Evolutionary conservation across 23 red algal species (phyloP).

Genomic region (Pyropia yezoensis): DNA sequence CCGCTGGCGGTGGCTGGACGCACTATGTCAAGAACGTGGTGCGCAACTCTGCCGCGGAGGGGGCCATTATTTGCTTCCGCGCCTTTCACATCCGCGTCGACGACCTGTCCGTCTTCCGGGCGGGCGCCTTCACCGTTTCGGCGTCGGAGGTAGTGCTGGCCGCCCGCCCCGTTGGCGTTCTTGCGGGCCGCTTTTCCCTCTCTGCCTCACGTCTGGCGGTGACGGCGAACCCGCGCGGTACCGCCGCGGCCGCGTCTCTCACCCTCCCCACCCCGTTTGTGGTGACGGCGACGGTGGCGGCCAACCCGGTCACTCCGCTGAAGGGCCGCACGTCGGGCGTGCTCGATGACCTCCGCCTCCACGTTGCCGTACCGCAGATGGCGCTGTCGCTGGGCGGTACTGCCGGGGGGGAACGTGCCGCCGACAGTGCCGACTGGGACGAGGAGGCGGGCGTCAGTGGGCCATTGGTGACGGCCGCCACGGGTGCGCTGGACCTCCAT

Average conservation of each 20-base stretch:
- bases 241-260: neutral
- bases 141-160: constrained; percentile 31
- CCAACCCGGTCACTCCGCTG: neutral
- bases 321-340: neutral
- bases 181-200: constrained; percentile 32
- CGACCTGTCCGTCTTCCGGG: constrained; percentile 41
- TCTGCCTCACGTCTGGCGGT: constrained; percentile 35
- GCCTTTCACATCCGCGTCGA: constrained; percentile 32
- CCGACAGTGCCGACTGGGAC: constrained; percentile 16
- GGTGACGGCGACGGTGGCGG: neutral
- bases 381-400: constrained; percentile 30
- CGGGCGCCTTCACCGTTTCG: constrained; percentile 24
- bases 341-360: constrained; percentile 26
- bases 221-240: neutral
- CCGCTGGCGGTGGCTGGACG: too few species aligned
- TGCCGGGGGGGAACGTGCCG: constrained; percentile 32
- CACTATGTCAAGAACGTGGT: too few species aligned
- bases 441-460: constrained; percentile 12
- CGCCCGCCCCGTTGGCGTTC: constrained; percentile 28
- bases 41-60: too few species aligned
- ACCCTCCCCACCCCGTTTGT: neutral
- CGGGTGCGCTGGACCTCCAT: neutral
- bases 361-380: constrained; percentile 32
- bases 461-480: constrained; percentile 10
- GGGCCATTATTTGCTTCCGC: constrained; percentile 4